phyloP scores from a whole-genome alignment of 169 alveolate species.

The Plasmodium blacklocki region DNA sequence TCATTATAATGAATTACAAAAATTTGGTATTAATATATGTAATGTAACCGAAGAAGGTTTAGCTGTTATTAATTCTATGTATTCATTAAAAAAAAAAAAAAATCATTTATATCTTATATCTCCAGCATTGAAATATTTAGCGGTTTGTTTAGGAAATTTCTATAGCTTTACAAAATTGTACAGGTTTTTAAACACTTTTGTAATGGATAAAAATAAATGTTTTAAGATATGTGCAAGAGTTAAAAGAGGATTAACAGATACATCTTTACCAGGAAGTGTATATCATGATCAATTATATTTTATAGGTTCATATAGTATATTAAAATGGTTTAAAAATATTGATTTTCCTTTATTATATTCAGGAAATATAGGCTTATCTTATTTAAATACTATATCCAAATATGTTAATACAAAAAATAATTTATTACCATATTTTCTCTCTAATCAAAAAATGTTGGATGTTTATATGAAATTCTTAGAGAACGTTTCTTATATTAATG shows the following conservation, averaged over 20 bases:
- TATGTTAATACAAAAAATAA: constrained; percentile 40
- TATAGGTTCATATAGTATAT: constrained; percentile 71
- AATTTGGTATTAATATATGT: constrained; percentile 30
- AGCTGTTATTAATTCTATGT: constrained; percentile 76
- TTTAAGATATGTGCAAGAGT: constrained; percentile 71
- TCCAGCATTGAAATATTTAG: constrained; percentile 73
- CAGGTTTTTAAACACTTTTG: constrained; percentile 41
- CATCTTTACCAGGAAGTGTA: constrained; percentile 61
- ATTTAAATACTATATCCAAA: constrained; percentile 27
- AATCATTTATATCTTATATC: constrained; percentile 33
- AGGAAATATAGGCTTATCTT: constrained; percentile 56
- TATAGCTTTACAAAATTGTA: constrained; percentile 48
- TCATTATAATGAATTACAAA: constrained; percentile 49
- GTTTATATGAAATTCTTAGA: constrained; percentile 24
- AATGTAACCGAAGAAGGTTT: constrained; percentile 75
- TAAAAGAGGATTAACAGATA: constrained; percentile 72
- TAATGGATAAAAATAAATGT: constrained; percentile 47
- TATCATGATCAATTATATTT: constrained; percentile 75
- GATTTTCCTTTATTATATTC: constrained; percentile 57
- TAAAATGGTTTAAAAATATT: constrained; percentile 53
- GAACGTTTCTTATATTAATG: constrained; percentile 38
- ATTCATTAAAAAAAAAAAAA: constrained; percentile 49
- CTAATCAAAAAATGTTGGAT: constrained; percentile 16
- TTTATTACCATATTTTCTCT: constrained; percentile 27
- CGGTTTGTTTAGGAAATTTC: constrained; percentile 75